Conservation (phyloP, 345 rosid species). For the Kernera saxatilis region DNA sequence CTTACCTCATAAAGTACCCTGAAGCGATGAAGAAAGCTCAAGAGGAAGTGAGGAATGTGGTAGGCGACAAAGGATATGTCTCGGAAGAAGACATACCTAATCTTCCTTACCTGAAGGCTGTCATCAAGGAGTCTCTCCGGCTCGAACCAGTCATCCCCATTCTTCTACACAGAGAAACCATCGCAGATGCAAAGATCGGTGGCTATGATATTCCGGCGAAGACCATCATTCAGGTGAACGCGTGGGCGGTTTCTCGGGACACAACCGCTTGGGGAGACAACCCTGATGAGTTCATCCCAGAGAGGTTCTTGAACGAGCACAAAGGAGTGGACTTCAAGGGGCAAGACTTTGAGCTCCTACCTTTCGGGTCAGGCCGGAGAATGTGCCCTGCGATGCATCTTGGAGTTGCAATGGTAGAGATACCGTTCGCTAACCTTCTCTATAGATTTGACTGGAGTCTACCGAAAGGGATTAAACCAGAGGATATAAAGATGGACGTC, state of each 20-base stretch:
- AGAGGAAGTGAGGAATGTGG: constrained; percentile 26
- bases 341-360: constrained; percentile 29
- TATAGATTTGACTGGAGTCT: constrained; percentile 26
- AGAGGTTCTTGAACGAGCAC: constrained; percentile 25
- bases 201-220: constrained; percentile 29
- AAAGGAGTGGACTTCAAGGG: constrained; percentile 31
- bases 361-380: constrained; percentile 26
- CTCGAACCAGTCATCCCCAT: constrained; percentile 31
- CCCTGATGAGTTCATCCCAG: constrained; percentile 27
- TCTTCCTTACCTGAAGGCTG: constrained; percentile 25
- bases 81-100: constrained; percentile 31
- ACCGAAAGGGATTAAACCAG: constrained; percentile 20
- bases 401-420: constrained; percentile 29
- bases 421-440: constrained; percentile 28
- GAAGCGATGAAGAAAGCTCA: constrained; percentile 32
- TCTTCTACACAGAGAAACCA: constrained; percentile 29
- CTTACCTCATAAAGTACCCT: constrained; percentile 34
- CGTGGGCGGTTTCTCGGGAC: constrained; percentile 34
- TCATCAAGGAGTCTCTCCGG: constrained; percentile 25
- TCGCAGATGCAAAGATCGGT: constrained; percentile 27
- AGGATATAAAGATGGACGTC: constrained; percentile 31
- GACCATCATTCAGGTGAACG: constrained; percentile 30
- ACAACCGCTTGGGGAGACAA: constrained; percentile 26
- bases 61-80: constrained; percentile 28
- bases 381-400: constrained; percentile 33